A percentile compares a stretch with the other conserved stretches of the same genome.
phyloP scores from a whole-genome alignment of 2,329 filamentous ascomycete species.

The Sodiomyces alkalinus region DNA sequence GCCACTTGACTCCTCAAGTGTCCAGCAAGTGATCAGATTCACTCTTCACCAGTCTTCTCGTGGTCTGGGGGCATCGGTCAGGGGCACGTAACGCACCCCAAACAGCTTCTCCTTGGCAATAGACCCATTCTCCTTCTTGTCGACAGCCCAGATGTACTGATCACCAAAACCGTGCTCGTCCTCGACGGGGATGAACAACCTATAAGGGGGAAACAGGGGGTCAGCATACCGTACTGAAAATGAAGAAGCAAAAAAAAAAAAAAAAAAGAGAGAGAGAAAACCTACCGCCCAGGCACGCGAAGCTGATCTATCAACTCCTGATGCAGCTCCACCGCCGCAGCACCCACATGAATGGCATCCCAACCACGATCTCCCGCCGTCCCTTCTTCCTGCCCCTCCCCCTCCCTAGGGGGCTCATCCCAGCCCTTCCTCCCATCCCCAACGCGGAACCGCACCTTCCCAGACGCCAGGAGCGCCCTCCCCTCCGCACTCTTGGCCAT shows the following conservation, averaged over 20 bases:
- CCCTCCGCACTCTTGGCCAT: constrained; percentile 49
- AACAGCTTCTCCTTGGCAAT: constrained; percentile 47
- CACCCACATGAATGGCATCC: constrained; percentile 92
- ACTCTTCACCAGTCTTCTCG: not conserved
- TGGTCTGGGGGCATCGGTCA: constrained; percentile 49
- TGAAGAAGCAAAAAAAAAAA: too few relatives aligned
- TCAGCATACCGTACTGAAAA: constrained; percentile 8
- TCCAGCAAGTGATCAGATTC: too few relatives aligned
- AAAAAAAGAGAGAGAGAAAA: too few relatives aligned
- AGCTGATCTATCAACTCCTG: constrained; percentile 61
- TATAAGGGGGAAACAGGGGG: constrained; percentile 5
- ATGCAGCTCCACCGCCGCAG: constrained; percentile 64
- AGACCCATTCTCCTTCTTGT: constrained; percentile 52
- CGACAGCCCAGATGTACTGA: constrained; percentile 60
- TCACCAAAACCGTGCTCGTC: constrained; percentile 23
- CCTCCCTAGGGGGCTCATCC: constrained; percentile 26
- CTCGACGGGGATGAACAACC: constrained; percentile 67
- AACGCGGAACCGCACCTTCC: constrained; percentile 54
- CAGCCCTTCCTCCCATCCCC: constrained; percentile 62
- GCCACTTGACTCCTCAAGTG: too few relatives aligned
- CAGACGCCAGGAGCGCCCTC: constrained; percentile 40
- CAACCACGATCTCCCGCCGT: constrained; percentile 45
- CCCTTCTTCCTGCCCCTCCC: constrained; percentile 28
- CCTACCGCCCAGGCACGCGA: constrained; percentile 53
- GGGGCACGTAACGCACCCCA: constrained; percentile 61